Percentiles rank a stretch among this genome's conserved stretches.
Conservation (phyloP, 169 alveolate genomes). For the Eimeria brunetti region DNA sequence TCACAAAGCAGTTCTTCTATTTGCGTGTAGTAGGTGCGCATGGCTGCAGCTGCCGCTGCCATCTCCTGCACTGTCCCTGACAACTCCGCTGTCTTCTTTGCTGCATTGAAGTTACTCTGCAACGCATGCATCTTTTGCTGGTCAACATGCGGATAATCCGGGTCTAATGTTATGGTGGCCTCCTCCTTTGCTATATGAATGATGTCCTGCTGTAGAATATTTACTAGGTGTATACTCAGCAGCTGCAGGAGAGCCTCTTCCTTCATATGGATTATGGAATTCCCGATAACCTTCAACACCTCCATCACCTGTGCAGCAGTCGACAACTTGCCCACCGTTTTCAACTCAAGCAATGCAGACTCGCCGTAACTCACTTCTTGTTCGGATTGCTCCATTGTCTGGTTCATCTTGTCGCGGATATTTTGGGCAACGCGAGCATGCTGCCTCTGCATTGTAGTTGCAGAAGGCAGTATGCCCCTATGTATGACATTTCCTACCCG, state of each 20-base stretch:
- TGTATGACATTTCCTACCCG: not conserved
- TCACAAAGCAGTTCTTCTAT: not conserved
- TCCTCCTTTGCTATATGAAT: not conserved
- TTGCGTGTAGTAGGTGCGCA: not conserved
- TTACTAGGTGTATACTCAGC: not conserved
- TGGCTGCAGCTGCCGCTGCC: constrained; percentile 14
- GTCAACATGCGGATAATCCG: not conserved
- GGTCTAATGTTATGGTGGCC: not conserved
- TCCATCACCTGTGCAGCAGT: constrained; percentile 8
- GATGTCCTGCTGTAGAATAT: constrained; percentile 4
- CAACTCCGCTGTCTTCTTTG: not conserved
- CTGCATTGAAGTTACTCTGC: not conserved
- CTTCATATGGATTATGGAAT: not conserved
- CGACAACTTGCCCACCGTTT: not conserved
- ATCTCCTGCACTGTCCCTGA: constrained; percentile 1
- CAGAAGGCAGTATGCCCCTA: not conserved
- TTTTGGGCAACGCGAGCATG: not conserved
- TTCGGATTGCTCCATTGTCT: not conserved
- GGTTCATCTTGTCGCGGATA: not conserved
- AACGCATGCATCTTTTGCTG: not conserved
- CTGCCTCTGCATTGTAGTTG: not conserved
- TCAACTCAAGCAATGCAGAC: not conserved
- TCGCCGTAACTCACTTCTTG: not conserved
- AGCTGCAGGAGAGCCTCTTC: constrained; percentile 8
- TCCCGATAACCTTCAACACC: not conserved